Conservation (phyloP, 495 filamentous ascomycete genomes). For the Aspergillus baeticus region DNA sequence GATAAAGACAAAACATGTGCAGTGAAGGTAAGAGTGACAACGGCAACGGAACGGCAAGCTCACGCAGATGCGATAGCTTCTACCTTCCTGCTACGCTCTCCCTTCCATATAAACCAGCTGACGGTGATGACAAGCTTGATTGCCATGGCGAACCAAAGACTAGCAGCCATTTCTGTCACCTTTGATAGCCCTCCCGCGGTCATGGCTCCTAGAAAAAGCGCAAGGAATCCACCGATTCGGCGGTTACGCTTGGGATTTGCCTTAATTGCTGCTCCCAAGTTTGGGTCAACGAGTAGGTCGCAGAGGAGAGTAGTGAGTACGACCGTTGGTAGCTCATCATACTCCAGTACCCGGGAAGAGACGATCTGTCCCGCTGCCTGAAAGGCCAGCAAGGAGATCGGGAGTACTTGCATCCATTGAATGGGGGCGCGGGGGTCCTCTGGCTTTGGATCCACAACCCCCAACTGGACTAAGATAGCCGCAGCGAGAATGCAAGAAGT, state of each 20-base stretch:
- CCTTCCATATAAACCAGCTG: constrained; percentile 34
- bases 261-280: constrained; percentile 21
- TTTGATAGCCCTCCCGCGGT: constrained; percentile 36
- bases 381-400: constrained; percentile 62
- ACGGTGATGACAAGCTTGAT: constrained; percentile 34
- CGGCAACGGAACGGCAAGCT: neutral
- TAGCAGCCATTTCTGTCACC: constrained; percentile 27
- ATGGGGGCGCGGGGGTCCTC: constrained; percentile 36
- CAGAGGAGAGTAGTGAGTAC: constrained; percentile 68
- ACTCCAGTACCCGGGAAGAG: constrained; percentile 55
- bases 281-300: constrained; percentile 49
- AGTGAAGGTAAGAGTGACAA: neutral
- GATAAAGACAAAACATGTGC: neutral
- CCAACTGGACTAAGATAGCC: constrained; percentile 49
- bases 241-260: constrained; percentile 35
- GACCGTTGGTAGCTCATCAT: constrained; percentile 68
- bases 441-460: constrained; percentile 34
- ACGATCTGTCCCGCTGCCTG: constrained; percentile 70
- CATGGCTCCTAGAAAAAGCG: constrained; percentile 38
- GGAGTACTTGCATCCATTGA: constrained; percentile 36
- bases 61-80: constrained; percentile 11
- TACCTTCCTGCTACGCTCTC: constrained; percentile 12
- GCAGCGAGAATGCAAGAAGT: constrained; percentile 50
- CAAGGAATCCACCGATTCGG: constrained; percentile 31
- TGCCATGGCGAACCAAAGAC: constrained; percentile 39